phyloP scores from a whole-genome alignment of 768 basidiomycete genomes.

The Rhodotorula babjevae region DNA sequence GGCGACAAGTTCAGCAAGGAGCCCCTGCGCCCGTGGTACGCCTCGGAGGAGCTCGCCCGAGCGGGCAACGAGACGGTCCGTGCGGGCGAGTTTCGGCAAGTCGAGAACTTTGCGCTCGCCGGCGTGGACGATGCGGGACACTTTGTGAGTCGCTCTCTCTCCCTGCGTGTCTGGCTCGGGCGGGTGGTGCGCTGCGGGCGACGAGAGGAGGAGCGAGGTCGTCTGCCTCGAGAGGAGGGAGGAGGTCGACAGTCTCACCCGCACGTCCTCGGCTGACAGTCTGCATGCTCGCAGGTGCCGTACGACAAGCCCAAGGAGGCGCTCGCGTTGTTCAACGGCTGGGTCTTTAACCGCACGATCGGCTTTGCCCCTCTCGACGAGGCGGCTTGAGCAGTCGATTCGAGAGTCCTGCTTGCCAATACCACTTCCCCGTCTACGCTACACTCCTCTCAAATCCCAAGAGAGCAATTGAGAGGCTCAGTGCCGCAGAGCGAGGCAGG shows the following conservation, averaged over 20 bases:
- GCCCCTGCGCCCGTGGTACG: constrained; percentile 32
- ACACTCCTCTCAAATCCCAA: no score
- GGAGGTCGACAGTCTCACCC: no score
- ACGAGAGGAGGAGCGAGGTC: no score
- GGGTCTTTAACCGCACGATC: constrained; percentile 15
- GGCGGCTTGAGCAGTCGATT: no score
- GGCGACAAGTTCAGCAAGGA: constrained; percentile 16
- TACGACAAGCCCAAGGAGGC: constrained; percentile 39
- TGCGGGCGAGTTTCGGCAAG: constrained; percentile 35
- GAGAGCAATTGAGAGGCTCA: no score
- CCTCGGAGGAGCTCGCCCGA: background rate
- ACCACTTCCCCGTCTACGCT: no score
- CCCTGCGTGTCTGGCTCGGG: background rate
- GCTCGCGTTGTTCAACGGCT: constrained; percentile 36
- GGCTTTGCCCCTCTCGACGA: background rate
- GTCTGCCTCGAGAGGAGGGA: no score
- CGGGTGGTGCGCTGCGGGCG: no score
- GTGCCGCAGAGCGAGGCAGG: no score
- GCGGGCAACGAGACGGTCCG: constrained; percentile 1
- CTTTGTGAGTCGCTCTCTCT: constrained; percentile 23
- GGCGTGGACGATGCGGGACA: constrained; percentile 37
- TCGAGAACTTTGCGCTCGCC: constrained; percentile 40
- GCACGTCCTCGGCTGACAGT: background rate
- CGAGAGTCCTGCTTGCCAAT: no score
- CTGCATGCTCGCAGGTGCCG: constrained; percentile 18